Evolutionary conservation across 257 asterid species (phyloP), one percentile per base, ranked within the genome.

Genomic region (Solanum habrochaites): DNA sequence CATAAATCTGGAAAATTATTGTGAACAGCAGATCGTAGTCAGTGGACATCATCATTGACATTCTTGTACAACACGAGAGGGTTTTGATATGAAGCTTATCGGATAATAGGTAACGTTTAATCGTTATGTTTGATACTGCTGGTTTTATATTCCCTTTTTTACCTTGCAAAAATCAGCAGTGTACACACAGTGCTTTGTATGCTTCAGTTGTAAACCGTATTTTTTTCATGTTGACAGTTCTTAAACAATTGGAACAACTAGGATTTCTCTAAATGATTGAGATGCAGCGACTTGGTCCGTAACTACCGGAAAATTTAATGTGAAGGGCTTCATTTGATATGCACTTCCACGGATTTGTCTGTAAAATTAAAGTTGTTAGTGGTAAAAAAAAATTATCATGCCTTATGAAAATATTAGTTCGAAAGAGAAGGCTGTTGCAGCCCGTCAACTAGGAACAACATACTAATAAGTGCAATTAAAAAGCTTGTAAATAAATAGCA

Each of bases 361-460:
- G 42, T 16, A 71, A 40, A 71, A 32, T 71, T 71, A 32, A 71
- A 71, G 42, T 71, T n/a, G n/a, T n/a, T n/a, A n/a, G 42, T 18
- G n/a, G n/a, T 69, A 67, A 29, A 70, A 31, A n/a, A 93, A 93
- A 89, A 88, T n/a, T n/a, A 93, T 95, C 67, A 96, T 96, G 96
- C 99, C 99, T n/a, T 32, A 94, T 94, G 70, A n/a, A 96, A 90
- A 90, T 98, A 96, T 90, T 96, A 97, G 98, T 90, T 95, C 58
- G 96, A 88, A 97, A 96, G 90, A 94, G 98, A 92, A 93, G 93
- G 90, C 64, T 93, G 47, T 85, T 92, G 70, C 98, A 94, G 95
- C n/a, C n/a, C n/a, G 98, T 93, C n/a, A 21, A 32, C 80, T 71
- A 35, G n/a, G 47, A 71, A 42, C 27, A 71, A 1, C 80, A 35